Conservation (phyloP, 2,329 filamentous ascomycete genomes). For the Pseudopithomyces chartarum region DNA sequence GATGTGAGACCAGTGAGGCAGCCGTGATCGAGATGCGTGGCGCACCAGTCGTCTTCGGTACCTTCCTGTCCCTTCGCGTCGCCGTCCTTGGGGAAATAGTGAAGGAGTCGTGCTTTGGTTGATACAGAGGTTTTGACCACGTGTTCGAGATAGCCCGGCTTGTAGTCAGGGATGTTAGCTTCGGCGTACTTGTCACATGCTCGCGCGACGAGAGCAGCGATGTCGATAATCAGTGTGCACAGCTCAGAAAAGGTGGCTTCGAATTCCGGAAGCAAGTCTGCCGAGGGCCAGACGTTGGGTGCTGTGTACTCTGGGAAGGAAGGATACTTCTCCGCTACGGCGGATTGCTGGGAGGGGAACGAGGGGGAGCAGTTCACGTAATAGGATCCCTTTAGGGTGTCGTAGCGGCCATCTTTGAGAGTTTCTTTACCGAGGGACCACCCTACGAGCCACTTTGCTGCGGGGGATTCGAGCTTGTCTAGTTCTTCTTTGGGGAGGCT, state of each 20-base stretch:
- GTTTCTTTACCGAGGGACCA: conserved; percentile 86
- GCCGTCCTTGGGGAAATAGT: conserved; percentile 72
- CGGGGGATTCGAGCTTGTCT: conserved; percentile 54
- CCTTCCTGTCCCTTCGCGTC: conserved; percentile 24
- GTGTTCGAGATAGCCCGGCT: conserved; percentile 77
- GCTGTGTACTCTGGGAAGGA: conserved; percentile 88
- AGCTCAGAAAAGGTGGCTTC: conserved; percentile 72
- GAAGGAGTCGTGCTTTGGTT: conserved; percentile 87
- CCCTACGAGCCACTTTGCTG: conserved; percentile 66
- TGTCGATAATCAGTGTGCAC: conserved; percentile 85
- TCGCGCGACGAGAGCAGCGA: conserved; percentile 83
- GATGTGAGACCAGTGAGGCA: conserved; percentile 93
- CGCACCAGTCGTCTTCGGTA: conserved; percentile 92
- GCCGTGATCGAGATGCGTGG: conserved; percentile 87
- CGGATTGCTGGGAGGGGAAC: conserved; percentile 67
- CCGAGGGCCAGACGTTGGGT: conserved; percentile 84
- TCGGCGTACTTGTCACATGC: conserved; percentile 87
- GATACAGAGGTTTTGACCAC: conserved; percentile 85
- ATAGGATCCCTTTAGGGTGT: conserved; percentile 81
- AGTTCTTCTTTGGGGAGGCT: conserved; percentile 75
- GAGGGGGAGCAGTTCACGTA: conserved; percentile 75
- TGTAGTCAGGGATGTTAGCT: conserved; percentile 77
- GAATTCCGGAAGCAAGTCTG: conserved; percentile 75
- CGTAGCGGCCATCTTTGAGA: conserved; percentile 75
- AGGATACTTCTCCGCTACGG: conserved; percentile 55